A percentile compares a stretch with the other conserved stretches of the same genome.
Evolutionary conservation across 2,329 filamentous ascomycete species (phyloP).

Genomic region (Fusarium sp.): DNA sequence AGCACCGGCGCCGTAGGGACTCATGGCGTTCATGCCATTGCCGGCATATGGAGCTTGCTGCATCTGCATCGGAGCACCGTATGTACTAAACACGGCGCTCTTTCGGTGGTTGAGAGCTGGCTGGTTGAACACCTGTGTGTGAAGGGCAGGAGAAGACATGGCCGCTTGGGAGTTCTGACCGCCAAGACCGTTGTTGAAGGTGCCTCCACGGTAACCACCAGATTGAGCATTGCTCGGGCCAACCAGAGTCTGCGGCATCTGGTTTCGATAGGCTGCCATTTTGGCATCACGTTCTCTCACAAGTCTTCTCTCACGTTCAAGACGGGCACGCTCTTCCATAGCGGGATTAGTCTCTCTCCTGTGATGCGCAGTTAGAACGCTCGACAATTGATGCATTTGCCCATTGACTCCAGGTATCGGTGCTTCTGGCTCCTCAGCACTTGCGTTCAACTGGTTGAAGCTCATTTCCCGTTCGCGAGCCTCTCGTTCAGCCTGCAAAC

Average conservation of each 20-base stretch:
- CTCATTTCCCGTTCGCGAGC: conserved; percentile 72
- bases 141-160: conserved; percentile 48
- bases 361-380: conserved; percentile 66
- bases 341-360: conserved; percentile 58
- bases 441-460: conserved; percentile 49
- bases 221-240: conserved; percentile 52
- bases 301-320: conserved; percentile 59
- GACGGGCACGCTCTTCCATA: conserved; percentile 58
- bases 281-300: conserved; percentile 63
- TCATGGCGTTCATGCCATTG: conserved; percentile 43
- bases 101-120: conserved; percentile 47
- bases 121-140: conserved; percentile 46
- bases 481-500: conserved; percentile 79
- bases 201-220: conserved; percentile 66
- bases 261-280: conserved; percentile 63
- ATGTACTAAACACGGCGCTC: conserved; percentile 52
- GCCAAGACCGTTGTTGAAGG: conserved; percentile 68
- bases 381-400: conserved; percentile 68
- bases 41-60: conserved; percentile 46
- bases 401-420: conserved; percentile 42
- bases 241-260: conserved; percentile 63
- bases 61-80: conserved; percentile 49
- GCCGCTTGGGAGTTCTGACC: conserved; percentile 53
- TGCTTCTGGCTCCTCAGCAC: conserved; percentile 17
- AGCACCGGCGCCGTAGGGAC: conserved; percentile 40